phyloP scores from a whole-genome alignment of 23 red algal genomes.

The Porphyridium purpureum region DNA sequence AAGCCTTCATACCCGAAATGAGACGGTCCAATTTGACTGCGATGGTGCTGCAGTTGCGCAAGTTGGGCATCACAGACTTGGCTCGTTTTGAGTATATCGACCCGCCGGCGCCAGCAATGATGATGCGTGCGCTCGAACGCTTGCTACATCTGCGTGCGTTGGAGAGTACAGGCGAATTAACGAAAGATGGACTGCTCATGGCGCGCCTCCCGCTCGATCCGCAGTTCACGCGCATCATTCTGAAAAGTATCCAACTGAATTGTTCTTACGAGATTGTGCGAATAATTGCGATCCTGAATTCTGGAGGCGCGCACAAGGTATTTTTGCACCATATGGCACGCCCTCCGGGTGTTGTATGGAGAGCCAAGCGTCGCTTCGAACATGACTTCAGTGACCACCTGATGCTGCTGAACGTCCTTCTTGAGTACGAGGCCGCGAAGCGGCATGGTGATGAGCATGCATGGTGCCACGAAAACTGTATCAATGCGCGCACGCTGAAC shows the following conservation, averaged over 20 bases:
- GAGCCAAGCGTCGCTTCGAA: constrained; percentile 4
- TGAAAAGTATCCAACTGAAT: constrained; percentile 56
- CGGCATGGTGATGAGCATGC: constrained; percentile 24
- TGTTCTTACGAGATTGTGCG: constrained; percentile 65
- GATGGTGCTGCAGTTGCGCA: constrained; percentile 56
- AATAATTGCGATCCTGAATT: constrained; percentile 69
- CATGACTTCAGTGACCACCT: constrained; percentile 51
- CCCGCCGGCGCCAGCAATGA: constrained; percentile 40
- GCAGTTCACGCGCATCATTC: constrained; percentile 56
- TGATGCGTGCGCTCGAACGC: constrained; percentile 57
- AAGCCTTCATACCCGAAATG: constrained; percentile 56
- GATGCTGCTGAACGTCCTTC: constrained; percentile 29
- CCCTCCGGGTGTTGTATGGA: not conserved
- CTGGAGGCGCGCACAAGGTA: constrained; percentile 45
- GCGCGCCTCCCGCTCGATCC: constrained; percentile 85
- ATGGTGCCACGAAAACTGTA: constrained; percentile 74
- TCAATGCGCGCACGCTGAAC: constrained; percentile 57
- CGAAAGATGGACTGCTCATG: constrained; percentile 73
- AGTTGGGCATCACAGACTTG: constrained; percentile 74
- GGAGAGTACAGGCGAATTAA: constrained; percentile 37
- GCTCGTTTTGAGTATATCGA: constrained; percentile 84
- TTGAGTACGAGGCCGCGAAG: constrained; percentile 50
- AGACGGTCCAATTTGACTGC: constrained; percentile 62
- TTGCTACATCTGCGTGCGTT: constrained; percentile 73
- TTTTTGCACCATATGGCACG: constrained; percentile 44